Conservation (phyloP, 1,284 basidiomycete genomes). For the Heliocybe sulcata region DNA sequence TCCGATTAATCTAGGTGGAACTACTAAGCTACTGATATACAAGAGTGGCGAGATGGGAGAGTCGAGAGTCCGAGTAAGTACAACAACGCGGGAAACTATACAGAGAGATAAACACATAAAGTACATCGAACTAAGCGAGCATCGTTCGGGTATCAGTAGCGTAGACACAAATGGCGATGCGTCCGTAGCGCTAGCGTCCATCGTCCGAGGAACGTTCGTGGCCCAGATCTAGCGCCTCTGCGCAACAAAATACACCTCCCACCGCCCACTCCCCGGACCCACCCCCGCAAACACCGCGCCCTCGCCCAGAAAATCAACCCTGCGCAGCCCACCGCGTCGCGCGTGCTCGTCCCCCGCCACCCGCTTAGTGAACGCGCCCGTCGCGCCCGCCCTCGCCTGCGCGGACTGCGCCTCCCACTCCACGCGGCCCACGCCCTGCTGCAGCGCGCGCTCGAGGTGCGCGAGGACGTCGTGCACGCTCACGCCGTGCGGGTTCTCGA, state of each 20-base stretch:
- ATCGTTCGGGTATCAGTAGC: neutral
- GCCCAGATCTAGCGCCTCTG: too few species aligned
- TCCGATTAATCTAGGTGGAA: too few species aligned
- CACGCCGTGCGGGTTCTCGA: neutral
- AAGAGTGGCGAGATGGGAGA: too few species aligned
- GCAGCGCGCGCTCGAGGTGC: neutral
- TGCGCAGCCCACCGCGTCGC: conserved; percentile 8
- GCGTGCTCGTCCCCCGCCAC: conserved; percentile 7
- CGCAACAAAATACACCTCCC: neutral
- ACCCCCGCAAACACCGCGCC: conserved; percentile 9
- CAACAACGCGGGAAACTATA: neutral
- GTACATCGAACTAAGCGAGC: neutral
- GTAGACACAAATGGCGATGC: neutral
- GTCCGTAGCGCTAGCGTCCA: neutral
- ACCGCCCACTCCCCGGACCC: conserved; percentile 1
- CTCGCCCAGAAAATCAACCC: conserved; percentile 12
- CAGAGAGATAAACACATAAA: neutral
- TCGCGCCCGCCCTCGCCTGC: neutral
- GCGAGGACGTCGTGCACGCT: neutral
- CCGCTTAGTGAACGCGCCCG: conserved; percentile 4
- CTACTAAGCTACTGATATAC: too few species aligned
- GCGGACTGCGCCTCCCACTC: neutral
- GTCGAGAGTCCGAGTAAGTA: too few species aligned
- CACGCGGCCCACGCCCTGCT: neutral
- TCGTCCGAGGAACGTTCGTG: neutral